phyloP scores from a whole-genome alignment of 306 rosid genomes.

The Urtica urens region DNA sequence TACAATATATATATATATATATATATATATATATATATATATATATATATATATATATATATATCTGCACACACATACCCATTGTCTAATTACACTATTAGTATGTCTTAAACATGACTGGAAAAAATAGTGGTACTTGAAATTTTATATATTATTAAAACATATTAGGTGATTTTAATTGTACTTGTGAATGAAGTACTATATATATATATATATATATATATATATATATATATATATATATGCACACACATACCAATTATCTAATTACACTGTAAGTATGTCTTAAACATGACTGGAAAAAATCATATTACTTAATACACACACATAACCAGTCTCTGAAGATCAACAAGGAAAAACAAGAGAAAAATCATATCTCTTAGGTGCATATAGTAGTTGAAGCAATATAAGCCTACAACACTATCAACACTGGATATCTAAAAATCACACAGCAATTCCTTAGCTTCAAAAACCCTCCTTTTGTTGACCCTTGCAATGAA shows the following conservation, averaged over 20 bases:
- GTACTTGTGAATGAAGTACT: no score
- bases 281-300: not conserved
- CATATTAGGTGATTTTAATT: no score
- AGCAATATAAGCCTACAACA: not conserved
- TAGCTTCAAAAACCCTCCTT: conserved; percentile 52
- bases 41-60: not conserved
- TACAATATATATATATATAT: no score
- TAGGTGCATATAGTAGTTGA: not conserved
- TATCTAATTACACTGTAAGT: not conserved
- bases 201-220: no score
- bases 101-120: not conserved
- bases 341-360: not conserved
- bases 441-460: conserved; percentile 19
- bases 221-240: no score
- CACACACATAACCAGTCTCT: not conserved
- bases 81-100: not conserved
- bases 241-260: no score
- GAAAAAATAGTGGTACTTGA: not conserved
- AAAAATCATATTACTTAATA: not conserved
- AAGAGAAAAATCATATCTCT: not conserved
- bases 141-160: no score
- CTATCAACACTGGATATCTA: not conserved
- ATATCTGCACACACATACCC: no score
- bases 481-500: conserved; percentile 69
- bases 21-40: no score